Conservation (phyloP, 2,329 filamentous ascomycete genomes). For the Macrophomina pseudophaseolina region DNA sequence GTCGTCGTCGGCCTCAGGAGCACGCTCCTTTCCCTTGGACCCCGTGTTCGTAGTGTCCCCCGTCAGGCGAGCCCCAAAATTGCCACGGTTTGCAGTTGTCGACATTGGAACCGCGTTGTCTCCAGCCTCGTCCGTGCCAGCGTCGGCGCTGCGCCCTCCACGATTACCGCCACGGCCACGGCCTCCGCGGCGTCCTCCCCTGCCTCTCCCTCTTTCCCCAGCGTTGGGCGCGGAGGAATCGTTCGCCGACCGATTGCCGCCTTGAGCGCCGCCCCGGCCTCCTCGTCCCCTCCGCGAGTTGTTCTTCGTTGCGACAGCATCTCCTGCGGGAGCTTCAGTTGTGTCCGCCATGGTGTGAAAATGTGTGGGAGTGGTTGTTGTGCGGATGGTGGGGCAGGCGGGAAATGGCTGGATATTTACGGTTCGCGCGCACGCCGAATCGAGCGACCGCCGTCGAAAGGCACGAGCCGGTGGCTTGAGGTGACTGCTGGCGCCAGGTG, state of each 20-base stretch:
- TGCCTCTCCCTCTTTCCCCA: constrained; percentile 15
- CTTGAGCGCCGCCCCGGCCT: constrained; percentile 19
- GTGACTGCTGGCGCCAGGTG: not conserved
- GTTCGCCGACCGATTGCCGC: constrained; percentile 1
- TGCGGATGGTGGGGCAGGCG: constrained; percentile 9
- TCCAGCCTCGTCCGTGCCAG: not conserved
- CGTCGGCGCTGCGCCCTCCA: constrained; percentile 8
- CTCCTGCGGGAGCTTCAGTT: constrained; percentile 3
- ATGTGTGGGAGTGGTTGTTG: not conserved
- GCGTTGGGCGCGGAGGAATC: not conserved
- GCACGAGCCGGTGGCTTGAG: constrained; percentile 5
- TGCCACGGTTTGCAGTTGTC: not conserved
- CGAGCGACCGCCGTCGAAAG: not conserved
- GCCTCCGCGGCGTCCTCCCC: constrained; percentile 24
- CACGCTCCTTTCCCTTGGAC: constrained; percentile 6
- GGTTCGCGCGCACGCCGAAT: not conserved
- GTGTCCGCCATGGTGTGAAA: not conserved
- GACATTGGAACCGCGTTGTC: not conserved
- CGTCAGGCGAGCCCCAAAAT: constrained; percentile 20
- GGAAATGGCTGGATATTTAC: constrained; percentile 19
- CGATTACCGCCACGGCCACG: constrained; percentile 22
- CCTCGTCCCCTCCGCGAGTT: constrained; percentile 19
- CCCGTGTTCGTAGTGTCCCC: not conserved
- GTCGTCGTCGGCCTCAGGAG: constrained; percentile 19
- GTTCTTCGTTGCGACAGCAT: not conserved